Evolutionary conservation across 176 grass and related monocot species (phyloP).

Genomic region (Cocos nucifera): DNA sequence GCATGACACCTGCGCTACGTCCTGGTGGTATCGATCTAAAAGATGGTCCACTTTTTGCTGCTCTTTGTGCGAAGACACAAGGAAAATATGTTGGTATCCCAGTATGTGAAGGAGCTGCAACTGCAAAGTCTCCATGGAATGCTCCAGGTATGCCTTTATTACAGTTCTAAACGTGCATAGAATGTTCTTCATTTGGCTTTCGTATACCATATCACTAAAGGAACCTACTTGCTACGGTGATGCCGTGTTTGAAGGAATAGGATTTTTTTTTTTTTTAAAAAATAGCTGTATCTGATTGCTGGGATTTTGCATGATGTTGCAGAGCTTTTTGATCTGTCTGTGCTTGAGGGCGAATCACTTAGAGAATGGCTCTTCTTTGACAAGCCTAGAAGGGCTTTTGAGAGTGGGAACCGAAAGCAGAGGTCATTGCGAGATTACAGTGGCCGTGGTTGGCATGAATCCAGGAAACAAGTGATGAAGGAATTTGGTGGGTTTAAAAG

Average conservation of each 20-base stretch:
- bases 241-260: no score
- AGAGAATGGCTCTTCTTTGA: constrained; percentile 24
- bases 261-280: no score
- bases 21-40: constrained; percentile 17
- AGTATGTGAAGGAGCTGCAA: constrained; percentile 19
- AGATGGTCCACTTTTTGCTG: constrained; percentile 16
- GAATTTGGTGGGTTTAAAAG: constrained; percentile 16
- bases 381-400: constrained; percentile 18
- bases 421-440: constrained; percentile 17
- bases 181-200: neutral
- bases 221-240: no score
- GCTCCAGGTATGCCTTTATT: neutral
- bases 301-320: constrained; percentile 2
- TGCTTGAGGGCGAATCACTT: constrained; percentile 14
- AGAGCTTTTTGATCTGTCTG: constrained; percentile 20
- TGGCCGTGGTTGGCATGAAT: constrained; percentile 20
- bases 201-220: no score
- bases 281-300: no score
- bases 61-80: constrained; percentile 10
- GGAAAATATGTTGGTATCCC: constrained; percentile 16
- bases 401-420: constrained; percentile 22
- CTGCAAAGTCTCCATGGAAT: constrained; percentile 15
- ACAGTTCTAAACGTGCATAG: neutral
- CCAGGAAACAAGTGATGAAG: constrained; percentile 21
- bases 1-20: constrained; percentile 17